Evolutionary conservation across 352 stramenopile genomes (phyloP).

Genomic region (Blastocystis sp.): DNA sequence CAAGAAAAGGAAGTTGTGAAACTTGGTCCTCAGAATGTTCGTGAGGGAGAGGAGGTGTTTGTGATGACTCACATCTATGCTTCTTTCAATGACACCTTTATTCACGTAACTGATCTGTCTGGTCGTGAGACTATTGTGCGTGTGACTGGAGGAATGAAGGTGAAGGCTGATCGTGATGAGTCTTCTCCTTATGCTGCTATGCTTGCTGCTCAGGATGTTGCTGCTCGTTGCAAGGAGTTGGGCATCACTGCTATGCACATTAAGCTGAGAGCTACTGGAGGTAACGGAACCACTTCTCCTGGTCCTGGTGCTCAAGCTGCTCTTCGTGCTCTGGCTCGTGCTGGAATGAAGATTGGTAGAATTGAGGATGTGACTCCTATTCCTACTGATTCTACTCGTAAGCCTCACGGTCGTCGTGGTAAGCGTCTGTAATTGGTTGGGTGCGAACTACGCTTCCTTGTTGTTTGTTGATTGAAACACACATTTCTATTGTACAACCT

Average conservation of each 20-base stretch:
- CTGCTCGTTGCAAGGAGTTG: slow-evolving; percentile 88
- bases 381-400: slow-evolving; percentile 94
- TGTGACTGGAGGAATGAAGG: slow-evolving; percentile 99
- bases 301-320: slow-evolving; percentile 95
- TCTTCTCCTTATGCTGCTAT: slow-evolving; percentile 97
- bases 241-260: slow-evolving; percentile 98
- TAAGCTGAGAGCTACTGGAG: slow-evolving; percentile 97
- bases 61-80: slow-evolving; percentile 98
- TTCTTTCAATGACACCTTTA: slow-evolving; percentile 99
- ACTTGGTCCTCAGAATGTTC: slow-evolving; percentile 80
- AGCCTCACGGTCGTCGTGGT: slow-evolving; percentile 96
- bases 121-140: slow-evolving; percentile 96
- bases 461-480: slow-evolving; percentile 18
- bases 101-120: slow-evolving; percentile 98
- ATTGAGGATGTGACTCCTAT: slow-evolving; percentile 99
- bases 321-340: slow-evolving; percentile 92
- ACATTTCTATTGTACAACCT: not conserved
- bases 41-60: slow-evolving; percentile 96
- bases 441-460: slow-evolving; percentile 43
- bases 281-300: slow-evolving; percentile 93
- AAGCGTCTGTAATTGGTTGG: slow-evolving; percentile 86
- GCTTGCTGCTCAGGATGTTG: slow-evolving; percentile 98
- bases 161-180: slow-evolving; percentile 99
- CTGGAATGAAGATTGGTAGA: slow-evolving; percentile 98
- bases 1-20: slow-evolving; percentile 82